A percentile compares a stretch with the other conserved stretches of the same genome.
Evolutionary conservation across 148 eudicot genomes (phyloP).

Genomic region (Nepenthes mirabilis): DNA sequence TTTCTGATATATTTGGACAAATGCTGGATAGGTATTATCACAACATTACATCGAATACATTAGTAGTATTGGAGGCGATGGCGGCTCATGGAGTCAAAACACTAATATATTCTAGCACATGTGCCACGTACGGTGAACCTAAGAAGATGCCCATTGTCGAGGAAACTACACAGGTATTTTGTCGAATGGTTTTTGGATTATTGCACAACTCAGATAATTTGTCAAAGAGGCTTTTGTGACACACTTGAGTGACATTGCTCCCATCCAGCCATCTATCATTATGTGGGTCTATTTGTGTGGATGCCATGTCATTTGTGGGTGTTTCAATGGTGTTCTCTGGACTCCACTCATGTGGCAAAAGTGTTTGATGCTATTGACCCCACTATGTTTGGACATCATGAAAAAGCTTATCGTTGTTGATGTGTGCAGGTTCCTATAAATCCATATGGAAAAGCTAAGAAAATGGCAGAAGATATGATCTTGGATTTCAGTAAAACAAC

Average conservation of each 20-base stretch:
- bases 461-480: constrained; percentile 97
- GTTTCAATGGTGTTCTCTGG: too few relatives aligned
- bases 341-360: too few relatives aligned
- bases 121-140: constrained; percentile 98
- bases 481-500: constrained; percentile 68
- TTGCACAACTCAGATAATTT: not conserved
- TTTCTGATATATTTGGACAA: too few relatives aligned
- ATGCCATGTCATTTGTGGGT: too few relatives aligned
- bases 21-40: constrained; percentile 59
- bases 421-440: constrained; percentile 66
- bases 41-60: constrained; percentile 90
- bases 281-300: too few relatives aligned
- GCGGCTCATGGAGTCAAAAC: constrained; percentile 61
- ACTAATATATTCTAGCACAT: constrained; percentile 91
- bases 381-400: not conserved
- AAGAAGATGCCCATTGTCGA: constrained; percentile 95
- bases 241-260: too few relatives aligned
- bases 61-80: constrained; percentile 80
- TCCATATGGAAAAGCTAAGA: constrained; percentile 96
- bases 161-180: constrained; percentile 73
- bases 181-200: not conserved
- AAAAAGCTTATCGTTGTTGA: constrained; percentile 6
- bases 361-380: too few relatives aligned
- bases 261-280: too few relatives aligned
- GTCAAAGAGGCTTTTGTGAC: too few relatives aligned